Evolutionary conservation across 441 rosid species (phyloP), one percentile per base, ranked within the genome.

Genomic region (Breynia disticha): DNA sequence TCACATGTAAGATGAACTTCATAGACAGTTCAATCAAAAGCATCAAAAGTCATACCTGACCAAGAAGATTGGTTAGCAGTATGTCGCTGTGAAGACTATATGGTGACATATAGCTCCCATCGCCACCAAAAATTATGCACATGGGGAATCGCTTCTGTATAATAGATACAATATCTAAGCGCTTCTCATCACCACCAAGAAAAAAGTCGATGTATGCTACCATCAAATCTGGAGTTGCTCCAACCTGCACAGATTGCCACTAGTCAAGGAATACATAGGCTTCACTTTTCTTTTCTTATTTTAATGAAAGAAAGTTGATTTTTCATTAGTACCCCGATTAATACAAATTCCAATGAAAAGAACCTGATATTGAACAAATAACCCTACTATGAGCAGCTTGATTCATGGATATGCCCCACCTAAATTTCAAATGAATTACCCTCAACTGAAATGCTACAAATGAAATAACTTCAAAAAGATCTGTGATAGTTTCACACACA

Each of bases 121-220:
- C 74, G 48, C 99, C 99, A 20, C 99, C 97, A 74, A 94, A 87
- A 59, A 94, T 77, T 67, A 89, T 79, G 76, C 95, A 94, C 99
- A 94, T 85, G 44, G 99, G 99, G 63, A 87, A 89, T 68, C 99
- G 72, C 66, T 84, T 87, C 67, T 87, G 86, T 71, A 89, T 89
- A 52, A 81, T 80, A 11, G 96, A 83, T 49, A 83, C 97, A 68
- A 89, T 84, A 75, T 94, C 99, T 62, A 89, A 71, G 50, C 94
- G 97, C 72, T 84, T 94, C 83, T 94, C 99, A 54, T 94, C 99
- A 46, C 99, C 99, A 1, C 99, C 99, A 62, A 94, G 96, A 63
- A 85, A 94, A 73, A 94, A 89, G 67, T 94, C 99, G 54, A 89
- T 72, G 63, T 84, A 89, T 19, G 95, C 93, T 64, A 94, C 93